Base-by-base conservation (phyloP, 176 grass and related monocot species). In the Panicum miliaceum region DNA sequence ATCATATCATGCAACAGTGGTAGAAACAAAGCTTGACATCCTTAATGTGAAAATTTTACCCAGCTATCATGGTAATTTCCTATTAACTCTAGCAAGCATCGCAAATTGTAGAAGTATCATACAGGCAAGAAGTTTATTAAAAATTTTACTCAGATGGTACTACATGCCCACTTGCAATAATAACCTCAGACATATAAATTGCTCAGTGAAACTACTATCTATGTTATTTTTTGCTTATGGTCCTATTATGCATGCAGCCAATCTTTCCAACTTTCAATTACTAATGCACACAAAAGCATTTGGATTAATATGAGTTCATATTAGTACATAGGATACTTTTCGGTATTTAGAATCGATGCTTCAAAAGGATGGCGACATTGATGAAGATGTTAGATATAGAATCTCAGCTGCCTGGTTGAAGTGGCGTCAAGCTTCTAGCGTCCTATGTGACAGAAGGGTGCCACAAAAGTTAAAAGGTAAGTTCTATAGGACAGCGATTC, bases 1-100 rank as follows among this genome's bases (percentile, higher is more conserved):
- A 70, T 16, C 32, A 82, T 63, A 54, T 12, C 26, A 51, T 73
- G 70, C 45, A 73, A 43, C 2, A 4, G 27, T 72, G 45, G 14
- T 71, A 71, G 42, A 68, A 79, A 50, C 40, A 81, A 81, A 75
- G 41, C 42, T 80, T 18, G 12, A 73, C 29, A 51, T 61, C 8
- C 0, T 19, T 19, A 52, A 74, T 66, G 51, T 23, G 42, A 15
- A 80, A 80, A 51, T 52, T 41, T 7, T 53, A 34, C 19, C 35
- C 36, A 71, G 37, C 3, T 26, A 52, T 58, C 43, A 54, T 59
- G 18, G 18, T 69, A 52, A 50, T 75, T 61, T 75, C 37, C 64
- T 18, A 53, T 37, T 50, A 75, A 23, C 35, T 53, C 11, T 82
- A 87, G 11, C 71, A 83, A 38, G 15, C 65, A 48, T 52, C 41